Conservation (phyloP, 768 basidiomycete genomes). For the Lentinula lateritia region DNA sequence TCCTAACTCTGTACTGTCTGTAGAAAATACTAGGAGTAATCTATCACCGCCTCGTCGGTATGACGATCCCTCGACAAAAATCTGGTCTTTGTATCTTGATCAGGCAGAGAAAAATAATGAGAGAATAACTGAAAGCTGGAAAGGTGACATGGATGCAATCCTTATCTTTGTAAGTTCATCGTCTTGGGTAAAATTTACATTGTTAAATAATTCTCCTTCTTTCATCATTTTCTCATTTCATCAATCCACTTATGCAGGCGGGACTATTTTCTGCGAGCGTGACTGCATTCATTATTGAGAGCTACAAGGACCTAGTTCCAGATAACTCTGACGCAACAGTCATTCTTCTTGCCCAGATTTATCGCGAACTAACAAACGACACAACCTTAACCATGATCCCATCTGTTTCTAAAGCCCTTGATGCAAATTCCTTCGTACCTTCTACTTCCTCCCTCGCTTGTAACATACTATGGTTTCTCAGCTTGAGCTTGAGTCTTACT, state of each 20-base stretch:
- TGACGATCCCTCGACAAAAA: constrained; percentile 30
- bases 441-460: constrained; percentile 26
- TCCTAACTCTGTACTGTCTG: background rate
- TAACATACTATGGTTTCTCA: constrained; percentile 42
- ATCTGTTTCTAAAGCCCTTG: background rate
- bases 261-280: constrained; percentile 36
- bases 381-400: constrained; percentile 6
- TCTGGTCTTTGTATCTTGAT: constrained; percentile 32
- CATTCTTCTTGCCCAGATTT: constrained; percentile 24
- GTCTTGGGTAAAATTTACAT: background rate
- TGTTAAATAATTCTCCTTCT: no score
- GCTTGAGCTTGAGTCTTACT: constrained; percentile 34
- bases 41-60: constrained; percentile 7
- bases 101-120: constrained; percentile 28
- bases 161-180: constrained; percentile 28
- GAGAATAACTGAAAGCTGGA: constrained; percentile 29
- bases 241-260: constrained; percentile 17
- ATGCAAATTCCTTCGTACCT: constrained; percentile 17
- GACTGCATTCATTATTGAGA: constrained; percentile 34
- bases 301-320: constrained; percentile 27
- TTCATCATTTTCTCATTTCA: background rate
- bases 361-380: constrained; percentile 20
- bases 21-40: background rate
- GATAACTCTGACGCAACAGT: constrained; percentile 21
- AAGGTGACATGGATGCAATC: constrained; percentile 35